phyloP scores from a whole-genome alignment of 73 alveolate species.

The Uronychia binucleata region DNA sequence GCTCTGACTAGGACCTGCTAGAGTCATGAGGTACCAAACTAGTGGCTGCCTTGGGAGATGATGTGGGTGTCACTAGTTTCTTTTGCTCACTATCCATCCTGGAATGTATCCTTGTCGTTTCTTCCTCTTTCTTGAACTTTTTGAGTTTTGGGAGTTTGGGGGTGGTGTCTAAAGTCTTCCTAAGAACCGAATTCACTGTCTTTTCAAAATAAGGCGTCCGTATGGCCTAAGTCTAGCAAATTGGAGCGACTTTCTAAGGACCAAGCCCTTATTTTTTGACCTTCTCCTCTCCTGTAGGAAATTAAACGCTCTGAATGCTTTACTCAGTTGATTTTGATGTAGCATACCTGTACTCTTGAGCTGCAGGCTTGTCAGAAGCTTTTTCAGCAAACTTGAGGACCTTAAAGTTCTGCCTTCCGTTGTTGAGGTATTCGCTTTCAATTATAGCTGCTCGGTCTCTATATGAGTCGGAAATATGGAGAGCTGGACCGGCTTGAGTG shows the following conservation, averaged over 20 bases:
- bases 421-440: neutral
- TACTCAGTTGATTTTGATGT: neutral
- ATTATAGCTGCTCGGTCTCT: neutral
- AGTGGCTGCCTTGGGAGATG: too few species aligned
- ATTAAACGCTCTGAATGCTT: neutral
- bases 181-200: too few species aligned
- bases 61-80: too few species aligned
- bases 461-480: neutral
- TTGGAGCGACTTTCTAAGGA: too few species aligned
- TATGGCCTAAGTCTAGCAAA: too few species aligned
- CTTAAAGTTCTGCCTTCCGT: neutral
- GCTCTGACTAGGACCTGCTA: neutral
- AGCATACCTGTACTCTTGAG: too few species aligned
- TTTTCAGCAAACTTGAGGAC: neutral
- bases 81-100: too few species aligned
- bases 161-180: neutral
- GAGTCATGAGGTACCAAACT: neutral
- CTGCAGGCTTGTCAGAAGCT: too few species aligned
- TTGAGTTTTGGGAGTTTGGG: neutral
- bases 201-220: too few species aligned
- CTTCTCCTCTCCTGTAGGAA: too few species aligned
- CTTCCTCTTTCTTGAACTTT: too few species aligned
- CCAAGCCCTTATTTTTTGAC: too few species aligned
- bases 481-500: neutral
- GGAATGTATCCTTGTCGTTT: neutral